Evolutionary conservation across 495 filamentous ascomycete genomes (phyloP), one percentile per base, ranked within the genome.

Genomic region (Penicillium crystallinum): DNA sequence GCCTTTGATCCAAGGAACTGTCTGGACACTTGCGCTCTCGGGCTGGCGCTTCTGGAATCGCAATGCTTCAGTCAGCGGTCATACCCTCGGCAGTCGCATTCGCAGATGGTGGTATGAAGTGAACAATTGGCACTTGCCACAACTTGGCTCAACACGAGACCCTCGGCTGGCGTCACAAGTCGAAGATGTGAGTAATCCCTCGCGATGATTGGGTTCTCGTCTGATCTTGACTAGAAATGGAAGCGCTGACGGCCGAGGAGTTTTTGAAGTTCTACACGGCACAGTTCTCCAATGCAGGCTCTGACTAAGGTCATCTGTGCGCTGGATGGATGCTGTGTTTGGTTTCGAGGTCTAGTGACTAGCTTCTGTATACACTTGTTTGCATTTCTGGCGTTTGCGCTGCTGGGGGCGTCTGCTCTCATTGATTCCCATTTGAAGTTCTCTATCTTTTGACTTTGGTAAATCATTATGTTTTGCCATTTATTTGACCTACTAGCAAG

Each of bases 81-180:
- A 74, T 39, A 83, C 78, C 15, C 70, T 87, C 19, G 91, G 91
- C 23, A 87, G 85, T 22, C 75, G 76, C 53, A 63, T 91, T 12
- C 75, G 91, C 52, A 69, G 89, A 48, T 96, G 91, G 91, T 96
- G 91, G 91, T 96, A 87, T 68, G 80, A 77, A 25, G 88, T 93
- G 0, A 96, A 96, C 56, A 87, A 91, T 58, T 96, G 91, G 91
- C 73, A 77, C 38, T 63, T 90, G 23, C 81, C 81, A 47, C 49
- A 61, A 27, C 19, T 62, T 14, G 46, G 53, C 8, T 64, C 63
- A 19, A 38, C 53, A 6, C 62, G 53, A 38, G 58, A 68, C 45
- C 57, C 55, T 12, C 61, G 65, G 46, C 18, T 77, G 37, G 76
- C 73, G 14, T 56, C 64, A 29, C 71, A 75, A 46, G 68, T 74